Conservation (phyloP, 352 stramenopile species). For the Phytophthora syringae region DNA sequence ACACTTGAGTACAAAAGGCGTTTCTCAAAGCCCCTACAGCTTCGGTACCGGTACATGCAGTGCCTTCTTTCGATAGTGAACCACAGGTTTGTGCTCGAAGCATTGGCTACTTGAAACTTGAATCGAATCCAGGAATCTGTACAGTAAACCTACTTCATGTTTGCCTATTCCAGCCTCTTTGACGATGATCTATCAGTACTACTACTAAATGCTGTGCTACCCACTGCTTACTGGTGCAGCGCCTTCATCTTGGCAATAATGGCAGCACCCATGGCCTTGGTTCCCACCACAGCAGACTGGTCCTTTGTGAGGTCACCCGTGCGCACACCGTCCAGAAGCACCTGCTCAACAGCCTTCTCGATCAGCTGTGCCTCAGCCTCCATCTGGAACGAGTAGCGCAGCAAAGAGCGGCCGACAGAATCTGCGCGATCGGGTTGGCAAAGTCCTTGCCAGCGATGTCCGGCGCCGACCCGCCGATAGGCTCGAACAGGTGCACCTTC, state of each 20-base stretch:
- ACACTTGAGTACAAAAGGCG: too few relatives aligned
- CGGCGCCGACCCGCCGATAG: conserved; percentile 97
- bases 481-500: conserved; percentile 96
- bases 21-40: too few relatives aligned
- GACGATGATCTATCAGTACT: conserved; percentile 22
- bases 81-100: too few relatives aligned
- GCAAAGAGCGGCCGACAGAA: conserved; percentile 97
- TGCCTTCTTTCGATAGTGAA: too few relatives aligned
- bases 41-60: too few relatives aligned
- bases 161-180: conserved; percentile 1
- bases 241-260: conserved; percentile 83
- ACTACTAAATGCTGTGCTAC: background rate
- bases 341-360: conserved; percentile 81
- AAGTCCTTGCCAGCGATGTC: conserved; percentile 97
- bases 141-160: conserved; percentile 22
- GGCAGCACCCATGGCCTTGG: conserved; percentile 76
- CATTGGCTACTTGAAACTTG: too few relatives aligned
- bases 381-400: conserved; percentile 94
- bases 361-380: conserved; percentile 82
- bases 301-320: conserved; percentile 88
- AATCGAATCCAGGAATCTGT: too few relatives aligned
- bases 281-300: conserved; percentile 61
- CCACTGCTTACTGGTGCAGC: conserved; percentile 41
- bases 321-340: conserved; percentile 83
- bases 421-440: conserved; percentile 98